Evolutionary conservation across 345 rosid species (phyloP), one percentile per base, ranked within the genome.

Genomic region (Excoecaria agallocha): DNA sequence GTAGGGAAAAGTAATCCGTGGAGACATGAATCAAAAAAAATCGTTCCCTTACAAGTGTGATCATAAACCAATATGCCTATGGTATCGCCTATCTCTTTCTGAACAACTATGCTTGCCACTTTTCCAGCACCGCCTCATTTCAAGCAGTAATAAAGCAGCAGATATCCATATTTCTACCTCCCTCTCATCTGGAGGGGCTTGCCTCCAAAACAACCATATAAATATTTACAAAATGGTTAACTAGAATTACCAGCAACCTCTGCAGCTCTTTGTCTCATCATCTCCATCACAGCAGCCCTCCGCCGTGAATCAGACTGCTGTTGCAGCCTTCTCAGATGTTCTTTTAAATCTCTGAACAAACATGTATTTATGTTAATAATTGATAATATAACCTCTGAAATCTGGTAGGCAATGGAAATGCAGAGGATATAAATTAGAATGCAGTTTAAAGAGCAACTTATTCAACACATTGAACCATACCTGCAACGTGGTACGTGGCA

Each of bases 251-350:
- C 97, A 74, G 97, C 96, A 69, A 96, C 96, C 86, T 96, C 99
- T 49, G 97, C 98, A 76, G 97, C 91, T 87, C 99, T 89, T 84
- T 93, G 98, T 77, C 98, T 89, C 99, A 96, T 93, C 99, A 96
- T 96, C 87, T 96, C 98, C 97, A 89, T 96, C 57, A 96, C 99
- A 15, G 99, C 98, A 58, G 98, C 98, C 86, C 99, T 89, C n/a
- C 99, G 89, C 57, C 98, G 82, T 57, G 99, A 91, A 84, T 96
- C 99, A 35, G 98, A 86, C 85, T 96, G 99, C 83, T 96, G 98
- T 80, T 90, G 94, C 69, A 91, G 85, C 87, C 98, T 88, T 86
- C 94, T 87, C 82, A 91, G 52, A 89, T 93, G 98, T 69, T 93
- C 99, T 86, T 85, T 90, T 49, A 96, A 85, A 85, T 96, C 99